Evolutionary conservation across 352 stramenopile genomes (phyloP), one percentile per base, ranked within the genome.

Genomic region (Phytophthora pistaciae): DNA sequence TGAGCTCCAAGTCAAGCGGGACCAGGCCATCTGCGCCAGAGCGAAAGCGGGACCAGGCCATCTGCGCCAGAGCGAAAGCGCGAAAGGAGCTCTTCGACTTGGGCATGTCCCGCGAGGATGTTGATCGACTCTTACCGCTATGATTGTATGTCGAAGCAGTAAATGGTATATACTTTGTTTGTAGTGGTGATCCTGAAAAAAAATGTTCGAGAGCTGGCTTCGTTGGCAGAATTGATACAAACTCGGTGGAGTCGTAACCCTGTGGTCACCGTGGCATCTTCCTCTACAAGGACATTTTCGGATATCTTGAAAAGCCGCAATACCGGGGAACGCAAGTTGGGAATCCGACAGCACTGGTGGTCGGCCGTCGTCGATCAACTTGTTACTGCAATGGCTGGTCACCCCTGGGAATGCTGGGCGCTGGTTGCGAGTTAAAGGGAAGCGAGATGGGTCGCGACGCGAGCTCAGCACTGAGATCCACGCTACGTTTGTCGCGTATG

Each of bases 1-100:
- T 33, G 78, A 85, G 50, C 62, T 85, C 25, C 72, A 83, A 57
- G 59, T 70, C 13, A 79, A 74, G 48, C 68, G 80, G 8, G 63
- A 82, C 20, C 58, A 85, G 27, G 64, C 78, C 2, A 70, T 79
- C 36, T 69, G 63, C 13, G 72, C 78, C 27, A 69, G 71, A 21
- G 63, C 75, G 38, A 78, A 82, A 29, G 63, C 68, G 31, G 8
- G 63, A 82, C 20, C 58, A 85, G 27, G 64, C 78, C 2, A 70
- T 79, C 36, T 69, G 63, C 13, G 72, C 78, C 27, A 69, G 71
- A 21, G 63, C 75, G 38, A 78, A 82, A 29, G 63, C 68, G 31
- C 62, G 78, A 18, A 79, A 79, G 66, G 70, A 74, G 46, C 46
- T 85, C 38, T 25, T 80, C 31, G 75, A 80, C 50, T 64, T 74